Evolutionary conservation across 1,284 basidiomycete species (phyloP).

Genomic region (Spongispora temasekensis): DNA sequence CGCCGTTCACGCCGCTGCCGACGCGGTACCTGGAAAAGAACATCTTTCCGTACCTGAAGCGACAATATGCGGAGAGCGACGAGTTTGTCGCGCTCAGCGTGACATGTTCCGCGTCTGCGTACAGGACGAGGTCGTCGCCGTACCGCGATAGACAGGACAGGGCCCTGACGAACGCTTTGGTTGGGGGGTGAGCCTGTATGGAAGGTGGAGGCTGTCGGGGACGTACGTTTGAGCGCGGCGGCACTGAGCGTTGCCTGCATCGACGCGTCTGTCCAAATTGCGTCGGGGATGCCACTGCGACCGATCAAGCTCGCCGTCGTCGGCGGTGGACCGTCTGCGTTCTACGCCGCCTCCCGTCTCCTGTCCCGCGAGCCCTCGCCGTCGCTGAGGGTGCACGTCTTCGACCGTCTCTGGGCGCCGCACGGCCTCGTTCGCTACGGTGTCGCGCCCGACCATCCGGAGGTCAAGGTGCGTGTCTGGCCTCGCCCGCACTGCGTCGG

Average conservation of each 20-base stretch:
- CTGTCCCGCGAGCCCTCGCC: slow-evolving; percentile 61
- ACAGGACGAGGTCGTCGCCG: slow-evolving; percentile 73
- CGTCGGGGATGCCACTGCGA: slow-evolving; percentile 25
- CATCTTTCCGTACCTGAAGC: slow-evolving; percentile 66
- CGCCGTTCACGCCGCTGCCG: slow-evolving; percentile 25
- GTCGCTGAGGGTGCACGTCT: slow-evolving; percentile 78
- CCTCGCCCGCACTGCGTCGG: slow-evolving; percentile 4
- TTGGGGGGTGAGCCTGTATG: slow-evolving; percentile 16
- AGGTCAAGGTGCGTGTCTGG: slow-evolving; percentile 80
- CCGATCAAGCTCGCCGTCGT: slow-evolving; percentile 74
- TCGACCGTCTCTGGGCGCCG: slow-evolving; percentile 91
- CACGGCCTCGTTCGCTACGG: slow-evolving; percentile 96
- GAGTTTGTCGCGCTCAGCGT: slow-evolving; percentile 73
- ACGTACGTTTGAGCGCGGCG: slow-evolving; percentile 50
- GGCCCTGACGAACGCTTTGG: slow-evolving; percentile 67
- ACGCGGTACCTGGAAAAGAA: slow-evolving; percentile 72
- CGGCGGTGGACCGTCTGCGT: slow-evolving; percentile 92
- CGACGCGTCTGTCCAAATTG: background rate
- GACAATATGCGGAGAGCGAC: slow-evolving; percentile 76
- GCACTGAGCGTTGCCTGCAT: slow-evolving; percentile 51
- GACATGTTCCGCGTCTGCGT: slow-evolving; percentile 59
- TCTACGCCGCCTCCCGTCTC: slow-evolving; percentile 89
- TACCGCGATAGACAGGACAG: slow-evolving; percentile 75
- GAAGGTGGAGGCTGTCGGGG: slow-evolving; percentile 1
- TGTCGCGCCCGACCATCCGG: slow-evolving; percentile 98